Base-by-base conservation (phyloP, 352 stramenopile genomes). In the Pythium scleroteichum region DNA sequence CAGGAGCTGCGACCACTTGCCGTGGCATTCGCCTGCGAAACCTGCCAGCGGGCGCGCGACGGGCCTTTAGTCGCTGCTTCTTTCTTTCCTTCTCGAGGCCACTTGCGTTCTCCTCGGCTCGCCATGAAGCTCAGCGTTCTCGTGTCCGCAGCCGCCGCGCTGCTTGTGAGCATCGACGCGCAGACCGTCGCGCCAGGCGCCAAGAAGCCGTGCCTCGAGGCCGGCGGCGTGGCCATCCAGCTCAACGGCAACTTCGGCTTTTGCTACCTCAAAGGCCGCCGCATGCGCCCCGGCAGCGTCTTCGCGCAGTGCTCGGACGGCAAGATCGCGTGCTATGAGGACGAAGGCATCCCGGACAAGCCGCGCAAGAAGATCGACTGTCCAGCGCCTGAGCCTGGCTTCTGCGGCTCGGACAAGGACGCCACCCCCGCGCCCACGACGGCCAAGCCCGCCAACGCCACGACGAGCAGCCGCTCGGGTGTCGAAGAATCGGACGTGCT, bases 341-440 rank as follows among this genome's bases (percentile, higher is more conserved):
- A 81, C 59, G 72, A 81, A 33, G 72, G 69, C 59, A 78, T 78
- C 54, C 72, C 72, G 1, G 72, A 78, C 61, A 78, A 76, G 33
- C 63, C 70, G 10, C 54, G 55, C n/a, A 52, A 66, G 20, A 49
- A 54, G 23, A 46, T 72, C 7, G 19, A 45, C 20, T 81, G 72
- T 47, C 65, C 78, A 13, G 67, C 62, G 24, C 72, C 72, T 1
- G 63, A 75, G 35, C 52, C 62, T 4, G 72, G 72, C 46, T 67
- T 66, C 29, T 80, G 72, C 26, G 66, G 66, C 1, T 71, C 72
- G 3, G 45, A 49, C 46, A 48, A 51, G 33, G 23, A 66, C 52
- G 41, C 64, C n/a, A 66, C 64, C n/a, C 52, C 57, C 9, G 20
- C 53, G 26, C 52, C 53, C 5, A 12, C 55, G 35, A 19, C 58